Evolutionary conservation across 164 flowering plant genomes (phyloP).

Genomic region (Sedum album): DNA sequence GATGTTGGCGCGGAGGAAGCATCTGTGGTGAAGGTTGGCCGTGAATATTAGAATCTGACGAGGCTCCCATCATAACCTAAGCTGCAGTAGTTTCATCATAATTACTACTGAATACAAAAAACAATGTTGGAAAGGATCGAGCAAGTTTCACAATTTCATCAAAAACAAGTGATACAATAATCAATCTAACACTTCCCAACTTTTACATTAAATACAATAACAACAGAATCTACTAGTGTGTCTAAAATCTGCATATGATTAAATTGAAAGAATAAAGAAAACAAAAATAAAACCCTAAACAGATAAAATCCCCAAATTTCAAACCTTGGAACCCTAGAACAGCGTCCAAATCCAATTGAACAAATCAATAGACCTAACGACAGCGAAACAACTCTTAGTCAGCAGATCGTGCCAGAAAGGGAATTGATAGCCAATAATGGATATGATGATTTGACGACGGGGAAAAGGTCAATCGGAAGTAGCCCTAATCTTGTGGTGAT

Average conservation of each 20-base stretch:
- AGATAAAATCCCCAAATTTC: neutral
- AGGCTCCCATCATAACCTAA: slow-evolving; percentile 31
- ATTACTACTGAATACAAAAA: neutral
- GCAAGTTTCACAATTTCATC: too few species aligned
- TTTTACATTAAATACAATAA: too few species aligned
- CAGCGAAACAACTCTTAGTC: neutral
- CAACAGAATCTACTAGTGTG: neutral
- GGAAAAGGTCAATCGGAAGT: neutral
- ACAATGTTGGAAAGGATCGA: neutral
- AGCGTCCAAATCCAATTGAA: neutral
- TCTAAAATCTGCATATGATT: neutral
- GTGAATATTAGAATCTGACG: slow-evolving; percentile 42
- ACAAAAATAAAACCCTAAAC: neutral
- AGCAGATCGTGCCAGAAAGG: neutral
- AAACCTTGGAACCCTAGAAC: neutral
- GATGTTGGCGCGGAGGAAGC: slow-evolving; percentile 59
- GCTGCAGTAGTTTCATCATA: neutral
- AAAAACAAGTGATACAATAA: neutral
- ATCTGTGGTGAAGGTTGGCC: slow-evolving; percentile 33
- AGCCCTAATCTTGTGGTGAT: neutral
- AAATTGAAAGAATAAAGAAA: too few species aligned
- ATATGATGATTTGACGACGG: neutral
- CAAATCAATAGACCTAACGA: neutral
- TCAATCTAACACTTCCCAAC: neutral
- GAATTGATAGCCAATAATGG: neutral